Evolutionary conservation across 2,329 filamentous ascomycete species (phyloP).

Genomic region (Penicillium sp.): DNA sequence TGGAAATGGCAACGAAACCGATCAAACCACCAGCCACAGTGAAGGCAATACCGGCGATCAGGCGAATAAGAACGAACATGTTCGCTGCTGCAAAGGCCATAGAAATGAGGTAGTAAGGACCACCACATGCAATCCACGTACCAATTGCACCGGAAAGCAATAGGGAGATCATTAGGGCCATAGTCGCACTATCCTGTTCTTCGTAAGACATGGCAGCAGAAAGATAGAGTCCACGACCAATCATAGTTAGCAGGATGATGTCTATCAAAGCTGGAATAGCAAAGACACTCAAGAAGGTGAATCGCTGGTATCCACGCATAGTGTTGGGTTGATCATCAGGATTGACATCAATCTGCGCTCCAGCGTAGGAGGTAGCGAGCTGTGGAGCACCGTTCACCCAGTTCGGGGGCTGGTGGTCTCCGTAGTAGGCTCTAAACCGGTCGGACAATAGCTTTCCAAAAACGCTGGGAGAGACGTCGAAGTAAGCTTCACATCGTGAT

Average conservation of each 20-base stretch:
- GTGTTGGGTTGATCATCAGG: conserved; percentile 45
- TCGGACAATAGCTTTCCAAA: conserved; percentile 47
- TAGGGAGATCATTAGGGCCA: conserved; percentile 59
- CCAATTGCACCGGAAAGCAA: conserved; percentile 61
- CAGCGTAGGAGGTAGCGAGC: conserved; percentile 53
- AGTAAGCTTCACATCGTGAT: conserved; percentile 63
- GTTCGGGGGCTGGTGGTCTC: conserved; percentile 49
- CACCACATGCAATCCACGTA: conserved; percentile 63
- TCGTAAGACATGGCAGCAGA: conserved; percentile 55
- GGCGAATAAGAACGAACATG: conserved; percentile 55
- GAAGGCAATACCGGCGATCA: conserved; percentile 53
- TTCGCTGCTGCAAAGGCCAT: conserved; percentile 58
- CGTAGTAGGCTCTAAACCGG: conserved; percentile 47
- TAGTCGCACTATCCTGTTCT: conserved; percentile 55
- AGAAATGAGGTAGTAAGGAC: conserved; percentile 60
- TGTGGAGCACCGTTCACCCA: conserved; percentile 52
- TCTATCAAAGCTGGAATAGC: conserved; percentile 63
- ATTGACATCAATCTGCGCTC: conserved; percentile 55
- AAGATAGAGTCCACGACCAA: conserved; percentile 61
- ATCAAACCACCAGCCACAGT: conserved; percentile 54
- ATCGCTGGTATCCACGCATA: conserved; percentile 50
- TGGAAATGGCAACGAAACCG: conserved; percentile 53
- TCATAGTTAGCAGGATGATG: conserved; percentile 58
- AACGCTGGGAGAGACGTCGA: conserved; percentile 54
- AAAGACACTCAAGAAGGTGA: conserved; percentile 61